phyloP scores from a whole-genome alignment of 768 basidiomycete species.

The Pleurotus giganteus region DNA sequence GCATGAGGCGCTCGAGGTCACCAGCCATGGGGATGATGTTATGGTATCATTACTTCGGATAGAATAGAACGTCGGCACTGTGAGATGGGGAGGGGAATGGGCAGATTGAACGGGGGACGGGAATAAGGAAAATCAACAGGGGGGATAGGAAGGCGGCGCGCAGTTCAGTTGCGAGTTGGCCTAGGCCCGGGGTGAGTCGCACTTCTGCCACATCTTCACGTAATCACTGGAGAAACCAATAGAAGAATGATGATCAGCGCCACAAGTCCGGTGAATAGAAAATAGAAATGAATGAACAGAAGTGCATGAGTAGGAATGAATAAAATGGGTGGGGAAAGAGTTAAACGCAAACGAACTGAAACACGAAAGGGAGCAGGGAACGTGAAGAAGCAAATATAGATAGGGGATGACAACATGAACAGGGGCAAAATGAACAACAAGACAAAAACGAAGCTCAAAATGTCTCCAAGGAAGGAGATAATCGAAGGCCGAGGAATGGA shows the following conservation, averaged over 20 bases:
- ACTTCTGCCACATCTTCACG: slow-evolving; percentile 60
- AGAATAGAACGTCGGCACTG: too few species aligned
- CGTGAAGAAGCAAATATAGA: too few species aligned
- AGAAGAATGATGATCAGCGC: slow-evolving; percentile 1
- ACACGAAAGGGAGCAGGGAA: neutral
- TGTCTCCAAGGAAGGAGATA: neutral
- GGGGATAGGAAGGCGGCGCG: neutral
- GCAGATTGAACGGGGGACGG: neutral
- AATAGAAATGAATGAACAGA: neutral
- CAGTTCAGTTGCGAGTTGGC: neutral
- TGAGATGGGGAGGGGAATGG: too few species aligned
- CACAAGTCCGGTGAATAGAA: neutral
- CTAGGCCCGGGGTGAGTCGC: slow-evolving; percentile 16
- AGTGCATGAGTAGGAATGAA: neutral
- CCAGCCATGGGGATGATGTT: too few species aligned
- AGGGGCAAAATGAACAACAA: neutral
- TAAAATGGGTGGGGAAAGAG: slow-evolving; percentile 8
- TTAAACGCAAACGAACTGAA: neutral
- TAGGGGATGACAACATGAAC: too few species aligned
- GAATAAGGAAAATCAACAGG: neutral
- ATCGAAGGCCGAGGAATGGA: neutral
- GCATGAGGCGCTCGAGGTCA: too few species aligned
- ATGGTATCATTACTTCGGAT: too few species aligned
- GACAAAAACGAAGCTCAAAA: neutral
- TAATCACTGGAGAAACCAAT: slow-evolving; percentile 41